Conservation (phyloP, 148 eudicot species). For the Persicaria maculosa region DNA sequence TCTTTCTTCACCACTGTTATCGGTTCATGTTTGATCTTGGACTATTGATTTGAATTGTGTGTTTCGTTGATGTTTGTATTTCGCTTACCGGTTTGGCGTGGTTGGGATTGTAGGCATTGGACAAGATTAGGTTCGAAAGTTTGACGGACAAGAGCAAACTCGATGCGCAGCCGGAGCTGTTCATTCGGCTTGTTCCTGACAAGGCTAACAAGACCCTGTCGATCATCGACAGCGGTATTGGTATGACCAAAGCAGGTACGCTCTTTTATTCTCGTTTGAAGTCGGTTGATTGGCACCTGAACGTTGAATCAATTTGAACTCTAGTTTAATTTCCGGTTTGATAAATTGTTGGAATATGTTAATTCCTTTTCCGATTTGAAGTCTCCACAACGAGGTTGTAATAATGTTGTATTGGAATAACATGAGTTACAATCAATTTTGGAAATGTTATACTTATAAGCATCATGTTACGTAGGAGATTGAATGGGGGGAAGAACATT, state of each 20-base stretch:
- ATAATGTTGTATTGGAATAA: too few relatives aligned
- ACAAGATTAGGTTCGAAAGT: conserved; percentile 74
- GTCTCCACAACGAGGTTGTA: not conserved
- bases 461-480: too few relatives aligned
- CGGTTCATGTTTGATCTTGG: not conserved
- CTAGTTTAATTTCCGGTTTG: not conserved
- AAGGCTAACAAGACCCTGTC: conserved; percentile 75
- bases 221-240: conserved; percentile 76
- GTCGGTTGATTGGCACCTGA: not conserved
- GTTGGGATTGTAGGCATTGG: conserved; percentile 48
- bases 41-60: not conserved
- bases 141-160: conserved; percentile 87
- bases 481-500: too few relatives aligned
- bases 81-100: not conserved
- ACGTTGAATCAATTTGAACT: not conserved
- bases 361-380: not conserved
- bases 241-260: conserved; percentile 96
- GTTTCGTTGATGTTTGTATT: not conserved
- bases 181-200: conserved; percentile 79
- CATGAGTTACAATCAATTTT: too few relatives aligned
- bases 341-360: not conserved
- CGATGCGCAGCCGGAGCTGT: conserved; percentile 84
- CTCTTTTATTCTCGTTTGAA: not conserved
- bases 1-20: not conserved
- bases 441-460: too few relatives aligned